Conservation (phyloP, 768 basidiomycete species). For the Trametes cubensis region DNA sequence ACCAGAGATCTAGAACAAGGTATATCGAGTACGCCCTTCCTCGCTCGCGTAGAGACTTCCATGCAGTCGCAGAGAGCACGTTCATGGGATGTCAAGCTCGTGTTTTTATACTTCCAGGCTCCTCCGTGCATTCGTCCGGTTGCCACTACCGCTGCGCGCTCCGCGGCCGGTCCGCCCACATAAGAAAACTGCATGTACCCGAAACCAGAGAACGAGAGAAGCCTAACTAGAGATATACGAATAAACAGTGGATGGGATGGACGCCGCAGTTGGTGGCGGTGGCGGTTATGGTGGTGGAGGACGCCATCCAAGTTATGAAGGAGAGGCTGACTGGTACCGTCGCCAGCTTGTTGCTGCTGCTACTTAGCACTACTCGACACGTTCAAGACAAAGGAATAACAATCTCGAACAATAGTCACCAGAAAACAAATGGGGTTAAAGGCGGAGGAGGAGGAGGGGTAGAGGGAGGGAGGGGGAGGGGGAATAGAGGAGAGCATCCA, state of each 20-base stretch:
- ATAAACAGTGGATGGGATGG: too few relatives aligned
- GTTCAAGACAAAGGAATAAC: not conserved
- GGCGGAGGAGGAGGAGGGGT: not conserved
- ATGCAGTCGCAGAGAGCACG: not conserved
- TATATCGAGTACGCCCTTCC: not conserved
- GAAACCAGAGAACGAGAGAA: not conserved
- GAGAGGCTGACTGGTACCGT: not conserved
- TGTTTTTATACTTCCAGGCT: not conserved
- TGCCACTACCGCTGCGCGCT: not conserved
- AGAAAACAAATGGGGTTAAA: too few relatives aligned
- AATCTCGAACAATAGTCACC: not conserved
- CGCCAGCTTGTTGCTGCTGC: not conserved
- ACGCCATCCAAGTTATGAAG: too few relatives aligned
- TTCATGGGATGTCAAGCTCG: too few relatives aligned
- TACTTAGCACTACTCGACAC: not conserved
- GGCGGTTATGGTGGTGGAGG: too few relatives aligned
- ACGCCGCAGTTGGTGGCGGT: too few relatives aligned
- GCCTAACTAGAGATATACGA: too few relatives aligned
- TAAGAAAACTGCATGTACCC: not conserved
- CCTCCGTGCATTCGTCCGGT: not conserved
- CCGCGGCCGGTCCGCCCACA: not conserved
- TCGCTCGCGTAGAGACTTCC: not conserved
- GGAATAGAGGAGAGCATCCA: conserved; percentile 11
- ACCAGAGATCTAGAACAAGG: too few relatives aligned
- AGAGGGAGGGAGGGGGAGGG: not conserved